Conservation (phyloP, 2,329 filamentous ascomycete genomes). For the Reticulascus tulasneorum region DNA sequence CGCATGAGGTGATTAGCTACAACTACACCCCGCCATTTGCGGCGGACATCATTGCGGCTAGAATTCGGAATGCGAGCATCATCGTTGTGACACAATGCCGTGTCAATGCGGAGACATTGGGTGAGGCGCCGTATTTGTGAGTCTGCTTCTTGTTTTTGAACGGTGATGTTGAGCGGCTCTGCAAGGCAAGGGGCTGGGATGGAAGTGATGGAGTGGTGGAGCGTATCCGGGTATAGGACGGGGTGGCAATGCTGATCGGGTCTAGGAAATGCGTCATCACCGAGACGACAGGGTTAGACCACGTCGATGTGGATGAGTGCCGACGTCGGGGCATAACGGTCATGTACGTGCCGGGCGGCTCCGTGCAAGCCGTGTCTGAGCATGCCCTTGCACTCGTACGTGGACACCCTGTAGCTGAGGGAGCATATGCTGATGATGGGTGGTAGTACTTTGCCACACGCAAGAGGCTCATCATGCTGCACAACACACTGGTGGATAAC, state of each 20-base stretch:
- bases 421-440: background rate
- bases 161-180: background rate
- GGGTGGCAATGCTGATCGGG: background rate
- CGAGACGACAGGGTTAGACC: constrained; percentile 19
- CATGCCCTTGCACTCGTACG: constrained; percentile 17
- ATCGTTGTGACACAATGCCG: constrained; percentile 19
- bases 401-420: background rate
- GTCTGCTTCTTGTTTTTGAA: background rate
- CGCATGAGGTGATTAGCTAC: constrained; percentile 14
- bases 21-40: constrained; percentile 11
- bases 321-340: constrained; percentile 16
- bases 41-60: constrained; percentile 4
- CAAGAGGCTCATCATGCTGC: constrained; percentile 16
- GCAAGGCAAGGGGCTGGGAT: no score
- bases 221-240: background rate
- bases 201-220: no score
- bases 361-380: constrained; percentile 18
- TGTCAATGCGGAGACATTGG: constrained; percentile 14
- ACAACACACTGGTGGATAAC: constrained; percentile 15
- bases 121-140: constrained; percentile 18
- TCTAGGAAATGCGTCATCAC: constrained; percentile 19
- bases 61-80: constrained; percentile 20
- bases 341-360: constrained; percentile 16
- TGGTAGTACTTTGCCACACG: constrained; percentile 18
- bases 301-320: constrained; percentile 19